Conservation (phyloP, 306 rosid genomes). For the Castanea crenata region DNA sequence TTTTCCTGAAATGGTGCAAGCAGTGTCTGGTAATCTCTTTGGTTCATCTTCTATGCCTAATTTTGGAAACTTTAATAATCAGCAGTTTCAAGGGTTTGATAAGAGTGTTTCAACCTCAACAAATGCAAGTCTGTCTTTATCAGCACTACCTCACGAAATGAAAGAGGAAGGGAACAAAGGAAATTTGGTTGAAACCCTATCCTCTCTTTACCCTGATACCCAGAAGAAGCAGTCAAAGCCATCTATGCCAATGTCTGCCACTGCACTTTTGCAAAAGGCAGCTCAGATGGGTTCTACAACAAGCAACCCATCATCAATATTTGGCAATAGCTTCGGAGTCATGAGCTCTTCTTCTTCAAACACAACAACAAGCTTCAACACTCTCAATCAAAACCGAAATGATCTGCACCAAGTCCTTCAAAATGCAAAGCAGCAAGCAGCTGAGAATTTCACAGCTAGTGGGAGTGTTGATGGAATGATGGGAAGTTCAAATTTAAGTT, state of each 20-base stretch:
- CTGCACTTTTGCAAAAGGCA: conserved; percentile 63
- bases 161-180: conserved; percentile 39
- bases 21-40: conserved; percentile 34
- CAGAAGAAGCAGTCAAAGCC: conserved; percentile 24
- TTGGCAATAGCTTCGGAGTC: conserved; percentile 48
- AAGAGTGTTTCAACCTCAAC: conserved; percentile 33
- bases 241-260: conserved; percentile 69
- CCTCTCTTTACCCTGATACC: background rate
- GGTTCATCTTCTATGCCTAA: conserved; percentile 49
- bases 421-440: conserved; percentile 20
- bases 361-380: conserved; percentile 30
- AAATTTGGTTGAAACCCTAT: conserved; percentile 12
- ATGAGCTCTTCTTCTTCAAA: conserved; percentile 54
- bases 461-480: conserved; percentile 9
- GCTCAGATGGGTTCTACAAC: conserved; percentile 70
- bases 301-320: conserved; percentile 45
- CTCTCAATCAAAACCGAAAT: conserved; percentile 16
- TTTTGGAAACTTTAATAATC: conserved; percentile 24
- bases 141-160: conserved; percentile 33
- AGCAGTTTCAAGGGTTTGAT: conserved; percentile 1
- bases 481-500: conserved; percentile 4
- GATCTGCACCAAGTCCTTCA: conserved; percentile 23
- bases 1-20: conserved; percentile 56
- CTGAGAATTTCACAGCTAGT: conserved; percentile 17
- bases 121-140: conserved; percentile 42